phyloP scores from a whole-genome alignment of 2,329 filamentous ascomycete genomes.

The Talaromyces pinophilus region DNA sequence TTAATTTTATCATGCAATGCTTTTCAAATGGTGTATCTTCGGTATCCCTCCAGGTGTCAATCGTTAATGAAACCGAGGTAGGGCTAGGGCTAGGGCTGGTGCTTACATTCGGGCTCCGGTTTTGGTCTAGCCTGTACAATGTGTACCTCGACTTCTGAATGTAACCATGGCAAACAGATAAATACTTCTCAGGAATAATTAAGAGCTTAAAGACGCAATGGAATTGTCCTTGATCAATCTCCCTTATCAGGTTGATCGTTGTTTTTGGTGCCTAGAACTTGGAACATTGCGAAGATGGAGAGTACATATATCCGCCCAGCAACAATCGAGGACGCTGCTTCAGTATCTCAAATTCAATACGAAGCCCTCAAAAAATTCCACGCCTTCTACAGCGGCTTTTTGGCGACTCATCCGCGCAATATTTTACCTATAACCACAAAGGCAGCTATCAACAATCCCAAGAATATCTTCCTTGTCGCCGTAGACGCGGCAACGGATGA shows the following conservation, averaged over 20 bases:
- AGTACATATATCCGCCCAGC: conserved; percentile 6
- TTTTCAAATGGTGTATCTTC: too few species aligned
- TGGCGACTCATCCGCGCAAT: conserved; percentile 6
- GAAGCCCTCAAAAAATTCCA: conserved; percentile 14
- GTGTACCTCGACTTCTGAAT: neutral
- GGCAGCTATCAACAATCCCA: neutral
- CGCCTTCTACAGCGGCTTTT: conserved; percentile 12
- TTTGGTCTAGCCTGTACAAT: neutral
- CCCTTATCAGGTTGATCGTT: neutral
- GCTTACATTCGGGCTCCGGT: neutral
- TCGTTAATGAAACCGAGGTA: neutral
- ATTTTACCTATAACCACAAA: conserved; percentile 8
- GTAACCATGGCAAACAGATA: too few species aligned
- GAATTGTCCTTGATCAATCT: neutral
- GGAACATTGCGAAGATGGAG: neutral
- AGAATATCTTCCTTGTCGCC: conserved; percentile 16
- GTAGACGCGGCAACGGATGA: conserved; percentile 1
- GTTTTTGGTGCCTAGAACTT: neutral
- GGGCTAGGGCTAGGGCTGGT: neutral
- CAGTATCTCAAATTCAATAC: conserved; percentile 5
- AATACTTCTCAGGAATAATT: neutral
- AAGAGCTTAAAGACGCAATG: neutral
- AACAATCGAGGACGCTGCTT: neutral
- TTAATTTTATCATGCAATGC: neutral
- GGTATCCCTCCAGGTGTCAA: too few species aligned